Base-by-base conservation (phyloP, 768 basidiomycete genomes). In the Kwoniella botswanensis region DNA sequence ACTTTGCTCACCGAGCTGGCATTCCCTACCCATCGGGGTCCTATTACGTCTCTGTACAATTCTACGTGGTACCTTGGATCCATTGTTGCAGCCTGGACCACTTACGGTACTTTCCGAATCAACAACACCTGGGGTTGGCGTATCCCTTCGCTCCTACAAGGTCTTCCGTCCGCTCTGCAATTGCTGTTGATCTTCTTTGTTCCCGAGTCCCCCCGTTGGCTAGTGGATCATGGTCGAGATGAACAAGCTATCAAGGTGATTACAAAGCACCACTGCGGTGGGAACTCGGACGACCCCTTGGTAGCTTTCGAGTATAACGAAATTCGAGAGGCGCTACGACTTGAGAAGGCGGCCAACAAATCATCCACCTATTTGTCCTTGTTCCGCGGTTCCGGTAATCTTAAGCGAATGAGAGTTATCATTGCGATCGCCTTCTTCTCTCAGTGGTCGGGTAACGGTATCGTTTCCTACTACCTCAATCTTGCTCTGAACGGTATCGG, bases 1-100 rank as follows among this genome's bases (percentile, higher is more conserved):
- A 88, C 93, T 86, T 84, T 94, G 85, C 89, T 94, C 65, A 90
- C 92, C 60, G 93, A 94, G 84, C 84, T 94, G n/a, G 87, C 93
- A 1, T 93, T 93, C 82, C 93, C 93, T 17, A 85, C 88, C 12
- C 90, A 94, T 83, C 92, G 93, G 74, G 90, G 89, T 15, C 89
- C 89, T 43, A 84, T 94, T 69, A 93, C 91, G 15, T 67, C 72
- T 5, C 67, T 75, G 44, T 78, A 78, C 72, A 92, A 92, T 82
- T 86, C 89, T 0, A 87, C 86, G 60, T 92, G 91, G 91, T 92
- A 92, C 80, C 76, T 90, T 44, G 91, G 92, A 11, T 89, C 89
- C 70, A 89, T 91, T 68, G 63, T 77, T 17, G 79, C 81, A 21
- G 77, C 76, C 6, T 82, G 79, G 79, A 43, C 75, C 15, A 78